A percentile compares a stretch with the other conserved stretches of the same genome.
Evolutionary conservation across 139 green algal species (phyloP).

Genomic region (Closterium sp.): DNA sequence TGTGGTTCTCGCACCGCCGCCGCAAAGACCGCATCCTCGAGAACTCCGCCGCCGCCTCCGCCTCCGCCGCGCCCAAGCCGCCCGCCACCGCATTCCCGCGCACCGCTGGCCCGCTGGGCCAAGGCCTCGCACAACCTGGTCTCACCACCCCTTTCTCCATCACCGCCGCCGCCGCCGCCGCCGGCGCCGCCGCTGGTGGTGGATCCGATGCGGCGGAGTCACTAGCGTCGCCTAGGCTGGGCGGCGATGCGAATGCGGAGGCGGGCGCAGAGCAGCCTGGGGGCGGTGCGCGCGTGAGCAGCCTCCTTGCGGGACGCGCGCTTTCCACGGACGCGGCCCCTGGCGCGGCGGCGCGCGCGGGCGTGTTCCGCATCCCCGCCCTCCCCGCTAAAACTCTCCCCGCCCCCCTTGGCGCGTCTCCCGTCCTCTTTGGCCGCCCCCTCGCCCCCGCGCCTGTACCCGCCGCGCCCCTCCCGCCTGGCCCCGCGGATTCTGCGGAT

Average conservation of each 20-base stretch:
- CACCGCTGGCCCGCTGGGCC: neutral
- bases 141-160: neutral
- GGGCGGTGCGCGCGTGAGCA: too few relatives aligned
- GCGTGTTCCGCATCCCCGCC: neutral
- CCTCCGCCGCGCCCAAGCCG: neutral
- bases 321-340: neutral
- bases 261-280: neutral
- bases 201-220: neutral
- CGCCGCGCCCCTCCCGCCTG: neutral
- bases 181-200: neutral
- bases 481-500: neutral
- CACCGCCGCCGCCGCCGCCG: too few relatives aligned
- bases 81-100: neutral
- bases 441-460: neutral
- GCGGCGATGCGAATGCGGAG: neutral
- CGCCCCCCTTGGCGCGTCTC: neutral
- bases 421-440: neutral
- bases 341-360: too few relatives aligned
- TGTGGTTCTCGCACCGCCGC: constrained; percentile 48
- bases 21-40: constrained; percentile 20
- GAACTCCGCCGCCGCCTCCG: neutral
- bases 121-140: neutral
- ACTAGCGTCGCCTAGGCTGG: neutral
- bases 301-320: too few relatives aligned
- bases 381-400: neutral